These are phyloP conservation scores for Exidia glandulosa DNA, from an alignment of 768 basidiomycete genomes.

Conservation along the genomic window DNA sequence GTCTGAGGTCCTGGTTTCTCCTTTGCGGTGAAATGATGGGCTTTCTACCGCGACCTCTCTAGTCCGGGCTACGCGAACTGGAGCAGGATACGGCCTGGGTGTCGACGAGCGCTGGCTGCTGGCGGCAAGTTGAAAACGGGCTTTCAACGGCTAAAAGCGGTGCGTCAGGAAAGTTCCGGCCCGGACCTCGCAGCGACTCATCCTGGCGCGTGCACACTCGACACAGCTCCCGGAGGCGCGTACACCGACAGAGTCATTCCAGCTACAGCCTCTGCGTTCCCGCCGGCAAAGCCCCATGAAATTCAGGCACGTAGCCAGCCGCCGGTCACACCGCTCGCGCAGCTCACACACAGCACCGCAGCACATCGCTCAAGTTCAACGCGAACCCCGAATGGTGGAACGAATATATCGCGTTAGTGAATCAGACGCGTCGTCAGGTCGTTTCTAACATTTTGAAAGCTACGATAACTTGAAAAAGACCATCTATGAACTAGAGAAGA, in stretches of 20 bases:
- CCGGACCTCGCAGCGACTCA: too few relatives aligned
- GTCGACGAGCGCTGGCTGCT: neutral
- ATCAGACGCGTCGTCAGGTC: neutral
- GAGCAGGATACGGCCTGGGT: neutral
- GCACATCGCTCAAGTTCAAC: constrained; percentile 72
- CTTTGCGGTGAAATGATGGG: neutral
- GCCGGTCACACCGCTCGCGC: neutral
- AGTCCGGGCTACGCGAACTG: neutral
- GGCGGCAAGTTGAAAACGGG: neutral
- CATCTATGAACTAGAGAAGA: constrained; percentile 79
- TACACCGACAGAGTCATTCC: neutral
- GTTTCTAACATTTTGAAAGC: too few relatives aligned
- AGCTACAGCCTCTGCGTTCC: neutral
- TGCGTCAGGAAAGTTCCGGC: neutral
- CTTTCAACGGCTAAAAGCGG: neutral
- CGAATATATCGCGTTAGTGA: constrained; percentile 79
- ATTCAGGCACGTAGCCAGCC: neutral
- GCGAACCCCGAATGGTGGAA: constrained; percentile 90
- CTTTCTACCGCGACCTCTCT: neutral
- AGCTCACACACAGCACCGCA: constrained; percentile 2
- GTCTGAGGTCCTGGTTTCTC: neutral
- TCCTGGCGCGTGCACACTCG: too few relatives aligned
- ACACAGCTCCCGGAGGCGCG: too few relatives aligned
- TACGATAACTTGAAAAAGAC: constrained; percentile 78
- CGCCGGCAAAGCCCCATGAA: neutral